Conservation (phyloP, 2,329 filamentous ascomycete genomes). For the Neoscytalidium dimidiatum region DNA sequence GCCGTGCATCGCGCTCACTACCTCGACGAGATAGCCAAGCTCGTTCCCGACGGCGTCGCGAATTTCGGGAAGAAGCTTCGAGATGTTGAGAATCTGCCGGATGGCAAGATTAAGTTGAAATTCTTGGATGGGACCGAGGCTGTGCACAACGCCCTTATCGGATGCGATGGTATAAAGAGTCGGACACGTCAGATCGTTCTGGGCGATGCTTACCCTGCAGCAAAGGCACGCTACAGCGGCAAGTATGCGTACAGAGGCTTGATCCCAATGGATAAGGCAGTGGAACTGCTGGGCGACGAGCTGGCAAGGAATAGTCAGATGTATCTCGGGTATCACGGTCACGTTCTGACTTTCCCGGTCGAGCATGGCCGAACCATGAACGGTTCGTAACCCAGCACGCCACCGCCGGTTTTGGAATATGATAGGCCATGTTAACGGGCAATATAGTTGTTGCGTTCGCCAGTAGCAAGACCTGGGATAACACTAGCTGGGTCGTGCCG, state of each 20-base stretch:
- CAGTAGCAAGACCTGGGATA: slow-evolving; percentile 45
- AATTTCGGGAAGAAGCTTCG: slow-evolving; percentile 43
- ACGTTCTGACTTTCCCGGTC: slow-evolving; percentile 64
- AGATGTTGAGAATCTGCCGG: slow-evolving; percentile 27
- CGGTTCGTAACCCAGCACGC: slow-evolving; percentile 27
- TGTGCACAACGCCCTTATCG: slow-evolving; percentile 54
- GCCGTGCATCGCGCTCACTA: slow-evolving; percentile 52
- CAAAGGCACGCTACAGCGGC: slow-evolving; percentile 53
- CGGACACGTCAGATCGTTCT: slow-evolving; percentile 55
- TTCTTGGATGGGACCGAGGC: slow-evolving; percentile 50
- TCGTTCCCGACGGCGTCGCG: slow-evolving; percentile 44
- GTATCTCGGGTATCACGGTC: slow-evolving; percentile 59
- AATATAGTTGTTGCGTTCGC: slow-evolving; percentile 48
- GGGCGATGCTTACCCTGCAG: slow-evolving; percentile 47
- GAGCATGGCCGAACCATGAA: slow-evolving; percentile 59
- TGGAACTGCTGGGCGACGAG: slow-evolving; percentile 50
- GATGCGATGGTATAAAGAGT: slow-evolving; percentile 67
- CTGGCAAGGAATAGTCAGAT: slow-evolving; percentile 54
- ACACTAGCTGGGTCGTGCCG: slow-evolving; percentile 42
- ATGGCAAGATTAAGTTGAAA: slow-evolving; percentile 33
- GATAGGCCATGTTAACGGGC: background rate
- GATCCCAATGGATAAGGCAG: slow-evolving; percentile 59
- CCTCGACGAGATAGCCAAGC: slow-evolving; percentile 50
- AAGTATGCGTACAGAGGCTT: slow-evolving; percentile 65
- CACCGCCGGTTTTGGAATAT: background rate